Evolutionary conservation across 495 filamentous ascomycete species (phyloP).

Genomic region (Aeminium ludgeri): DNA sequence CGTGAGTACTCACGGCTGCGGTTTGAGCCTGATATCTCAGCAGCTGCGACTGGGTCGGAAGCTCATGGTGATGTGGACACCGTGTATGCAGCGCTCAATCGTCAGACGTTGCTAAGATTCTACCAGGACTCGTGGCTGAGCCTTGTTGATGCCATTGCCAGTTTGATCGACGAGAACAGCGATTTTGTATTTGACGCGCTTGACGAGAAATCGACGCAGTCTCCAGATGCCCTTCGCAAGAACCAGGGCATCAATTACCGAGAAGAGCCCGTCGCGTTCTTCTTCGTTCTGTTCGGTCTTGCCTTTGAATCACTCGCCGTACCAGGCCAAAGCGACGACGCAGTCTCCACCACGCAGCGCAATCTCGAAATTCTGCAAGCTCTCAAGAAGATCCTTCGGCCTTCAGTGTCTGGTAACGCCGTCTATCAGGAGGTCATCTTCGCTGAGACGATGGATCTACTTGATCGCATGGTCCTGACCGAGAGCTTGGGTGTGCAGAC

Average conservation of each 20-base stretch:
- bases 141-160: constrained; percentile 92
- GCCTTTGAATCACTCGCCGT: constrained; percentile 88
- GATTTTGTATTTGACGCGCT: constrained; percentile 93
- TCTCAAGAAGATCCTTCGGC: constrained; percentile 84
- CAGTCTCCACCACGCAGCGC: constrained; percentile 55
- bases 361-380: constrained; percentile 80
- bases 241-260: constrained; percentile 82
- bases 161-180: constrained; percentile 91
- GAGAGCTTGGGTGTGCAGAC: constrained; percentile 79
- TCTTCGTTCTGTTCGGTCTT: constrained; percentile 94
- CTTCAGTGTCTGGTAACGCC: constrained; percentile 87
- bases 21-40: constrained; percentile 94
- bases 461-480: constrained; percentile 83
- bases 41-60: constrained; percentile 53
- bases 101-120: constrained; percentile 83
- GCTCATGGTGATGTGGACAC: constrained; percentile 54
- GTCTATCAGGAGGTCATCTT: constrained; percentile 94
- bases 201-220: constrained; percentile 47
- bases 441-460: constrained; percentile 88
- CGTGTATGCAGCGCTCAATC: constrained; percentile 83
- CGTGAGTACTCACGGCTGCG: constrained; percentile 84
- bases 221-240: constrained; percentile 29
- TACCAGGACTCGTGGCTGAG: constrained; percentile 97
- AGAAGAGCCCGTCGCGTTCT: constrained; percentile 95
- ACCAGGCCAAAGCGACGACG: constrained; percentile 47